phyloP scores from a whole-genome alignment of 768 basidiomycete species.

The Lyophyllum semitale region DNA sequence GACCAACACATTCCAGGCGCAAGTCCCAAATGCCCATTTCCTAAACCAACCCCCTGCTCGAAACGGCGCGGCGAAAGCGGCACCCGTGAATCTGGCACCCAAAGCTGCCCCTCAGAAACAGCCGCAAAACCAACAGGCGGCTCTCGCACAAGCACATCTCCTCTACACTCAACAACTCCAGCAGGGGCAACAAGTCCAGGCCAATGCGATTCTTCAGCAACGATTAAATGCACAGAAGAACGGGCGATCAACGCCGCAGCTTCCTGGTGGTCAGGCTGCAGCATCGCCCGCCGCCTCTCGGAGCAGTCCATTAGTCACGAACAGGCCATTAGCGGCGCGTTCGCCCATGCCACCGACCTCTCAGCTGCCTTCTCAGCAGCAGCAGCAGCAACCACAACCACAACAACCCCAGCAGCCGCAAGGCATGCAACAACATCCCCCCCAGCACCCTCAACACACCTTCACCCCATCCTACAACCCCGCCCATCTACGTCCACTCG shows the following conservation, averaged over 20 bases:
- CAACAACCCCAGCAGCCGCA: constrained; percentile 16
- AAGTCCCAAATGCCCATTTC: constrained; percentile 8
- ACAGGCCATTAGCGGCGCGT: constrained; percentile 29
- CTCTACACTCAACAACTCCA: constrained; percentile 5
- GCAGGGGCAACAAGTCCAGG: constrained; percentile 2
- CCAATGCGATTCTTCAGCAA: neutral
- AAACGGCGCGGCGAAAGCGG: neutral
- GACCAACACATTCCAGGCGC: constrained; percentile 15
- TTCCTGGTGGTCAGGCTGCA: constrained; percentile 8
- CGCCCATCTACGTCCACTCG: constrained; percentile 33
- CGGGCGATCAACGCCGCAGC: constrained; percentile 31
- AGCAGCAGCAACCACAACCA: constrained; percentile 19
- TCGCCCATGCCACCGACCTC: constrained; percentile 31
- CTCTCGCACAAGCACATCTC: neutral
- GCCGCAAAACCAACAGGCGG: neutral
- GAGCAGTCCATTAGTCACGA: constrained; percentile 37
- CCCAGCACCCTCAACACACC: constrained; percentile 26
- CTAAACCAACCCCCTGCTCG: constrained; percentile 7
- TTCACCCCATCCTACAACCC: constrained; percentile 34
- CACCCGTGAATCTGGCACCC: neutral
- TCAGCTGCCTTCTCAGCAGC: constrained; percentile 24
- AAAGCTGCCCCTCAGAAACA: constrained; percentile 4
- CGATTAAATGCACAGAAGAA: constrained; percentile 19
- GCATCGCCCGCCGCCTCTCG: constrained; percentile 24
- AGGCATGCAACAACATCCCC: constrained; percentile 8